Conservation (phyloP, 2,329 filamentous ascomycete species). For the Periconia sp. region DNA sequence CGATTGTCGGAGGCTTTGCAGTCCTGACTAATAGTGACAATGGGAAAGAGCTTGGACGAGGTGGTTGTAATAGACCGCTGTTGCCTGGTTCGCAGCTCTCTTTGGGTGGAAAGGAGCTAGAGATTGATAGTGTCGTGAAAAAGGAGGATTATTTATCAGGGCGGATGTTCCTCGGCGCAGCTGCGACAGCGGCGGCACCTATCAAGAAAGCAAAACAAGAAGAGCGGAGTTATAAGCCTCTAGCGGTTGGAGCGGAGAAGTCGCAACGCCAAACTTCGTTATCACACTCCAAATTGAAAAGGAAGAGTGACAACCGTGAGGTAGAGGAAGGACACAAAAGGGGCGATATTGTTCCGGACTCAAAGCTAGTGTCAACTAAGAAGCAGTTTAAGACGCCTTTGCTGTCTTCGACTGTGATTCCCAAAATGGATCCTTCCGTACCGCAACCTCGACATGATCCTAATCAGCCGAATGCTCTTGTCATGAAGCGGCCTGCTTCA, state of each 20-base stretch:
- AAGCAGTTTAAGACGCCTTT: constrained; percentile 68
- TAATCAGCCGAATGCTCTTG: constrained; percentile 62
- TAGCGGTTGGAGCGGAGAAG: constrained; percentile 12
- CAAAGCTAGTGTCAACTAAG: constrained; percentile 48
- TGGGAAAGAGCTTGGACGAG: constrained; percentile 68
- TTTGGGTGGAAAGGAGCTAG: constrained; percentile 71
- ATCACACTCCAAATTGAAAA: constrained; percentile 11
- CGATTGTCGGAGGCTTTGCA: constrained; percentile 63
- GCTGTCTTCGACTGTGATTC: constrained; percentile 58
- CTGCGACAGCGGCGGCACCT: constrained; percentile 22
- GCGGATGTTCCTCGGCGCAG: constrained; percentile 50
- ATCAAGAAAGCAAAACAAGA: constrained; percentile 20
- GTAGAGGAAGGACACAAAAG: constrained; percentile 21
- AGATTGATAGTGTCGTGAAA: constrained; percentile 67
- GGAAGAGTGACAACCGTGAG: constrained; percentile 23
- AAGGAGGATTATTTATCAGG: constrained; percentile 65
- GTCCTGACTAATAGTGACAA: constrained; percentile 65
- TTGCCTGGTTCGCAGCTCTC: constrained; percentile 66
- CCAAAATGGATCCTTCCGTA: constrained; percentile 52
- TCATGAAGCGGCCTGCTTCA: constrained; percentile 68
- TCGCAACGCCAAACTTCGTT: constrained; percentile 28
- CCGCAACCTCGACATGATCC: constrained; percentile 72
- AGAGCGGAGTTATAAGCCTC: constrained; percentile 23
- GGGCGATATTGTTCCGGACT: constrained; percentile 44
- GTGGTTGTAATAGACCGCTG: constrained; percentile 61